These are phyloP conservation scores for Cutaneotrichosporon mucoides DNA, from an alignment of 1,284 basidiomycete species.

Conservation along the genomic window DNA sequence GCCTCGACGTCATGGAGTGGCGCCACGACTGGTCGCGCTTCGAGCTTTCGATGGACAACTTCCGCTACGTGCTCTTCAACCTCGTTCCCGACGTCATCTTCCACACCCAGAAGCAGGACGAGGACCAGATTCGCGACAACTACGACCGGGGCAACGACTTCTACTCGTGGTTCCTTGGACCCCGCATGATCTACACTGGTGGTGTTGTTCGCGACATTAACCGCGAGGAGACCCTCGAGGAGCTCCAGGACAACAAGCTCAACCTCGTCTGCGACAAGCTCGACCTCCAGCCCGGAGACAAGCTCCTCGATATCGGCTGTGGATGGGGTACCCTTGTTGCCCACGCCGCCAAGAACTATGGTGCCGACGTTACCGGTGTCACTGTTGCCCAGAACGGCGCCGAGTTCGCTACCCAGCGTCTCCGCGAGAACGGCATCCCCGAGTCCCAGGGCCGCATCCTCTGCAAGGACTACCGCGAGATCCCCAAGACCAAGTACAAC, in stretches of 20 bases:
- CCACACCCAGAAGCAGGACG: conserved; percentile 86
- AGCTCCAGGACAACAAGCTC: conserved; percentile 98
- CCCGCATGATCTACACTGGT: conserved; percentile 76
- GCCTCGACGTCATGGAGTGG: conserved; percentile 88
- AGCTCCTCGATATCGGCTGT: conserved; percentile 86
- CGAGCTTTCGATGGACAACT: conserved; percentile 60
- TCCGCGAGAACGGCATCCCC: conserved; percentile 71
- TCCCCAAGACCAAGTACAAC: conserved; percentile 78
- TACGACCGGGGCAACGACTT: conserved; percentile 98
- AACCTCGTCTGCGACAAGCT: conserved; percentile 93
- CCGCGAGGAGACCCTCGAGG: conserved; percentile 79
- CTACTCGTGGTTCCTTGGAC: conserved; percentile 67
- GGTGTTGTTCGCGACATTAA: conserved; percentile 77
- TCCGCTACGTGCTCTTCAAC: conserved; percentile 87
- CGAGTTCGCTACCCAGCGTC: conserved; percentile 84
- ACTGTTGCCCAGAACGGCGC: conserved; percentile 90
- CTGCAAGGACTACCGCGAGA: conserved; percentile 92
- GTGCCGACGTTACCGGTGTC: conserved; percentile 89
- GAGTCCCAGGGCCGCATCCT: conserved; percentile 80
- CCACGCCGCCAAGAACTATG: conserved; percentile 96
- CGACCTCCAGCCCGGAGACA: conserved; percentile 74
- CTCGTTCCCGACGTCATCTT: conserved; percentile 89
- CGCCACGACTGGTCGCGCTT: conserved; percentile 95
- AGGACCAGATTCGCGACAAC: conserved; percentile 92
- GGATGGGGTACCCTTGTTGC: conserved; percentile 96